Conservation (phyloP, 805 yeast species). For the Candida glaebosa region DNA sequence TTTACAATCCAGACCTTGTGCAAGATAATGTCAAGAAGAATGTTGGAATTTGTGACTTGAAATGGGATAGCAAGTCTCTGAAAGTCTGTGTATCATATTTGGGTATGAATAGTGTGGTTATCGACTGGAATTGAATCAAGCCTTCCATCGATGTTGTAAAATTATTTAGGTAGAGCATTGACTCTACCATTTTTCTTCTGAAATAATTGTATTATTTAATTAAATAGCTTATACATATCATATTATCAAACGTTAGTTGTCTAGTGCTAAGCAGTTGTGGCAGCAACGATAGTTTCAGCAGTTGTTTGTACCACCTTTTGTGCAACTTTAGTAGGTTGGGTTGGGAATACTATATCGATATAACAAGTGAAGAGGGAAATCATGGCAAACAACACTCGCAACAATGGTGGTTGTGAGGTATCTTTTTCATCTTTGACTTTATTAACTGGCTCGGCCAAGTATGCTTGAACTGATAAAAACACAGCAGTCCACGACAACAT, state of each 20-base stretch:
- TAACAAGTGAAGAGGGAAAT: constrained; percentile 52
- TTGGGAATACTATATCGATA: constrained; percentile 49
- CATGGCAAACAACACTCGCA: constrained; percentile 43
- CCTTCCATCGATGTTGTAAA: too few relatives aligned
- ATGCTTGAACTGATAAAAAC: constrained; percentile 47
- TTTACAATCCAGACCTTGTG: constrained; percentile 14
- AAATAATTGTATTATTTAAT: neutral
- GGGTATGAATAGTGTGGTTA: constrained; percentile 30
- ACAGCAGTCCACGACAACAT: constrained; percentile 55
- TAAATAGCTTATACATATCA: neutral
- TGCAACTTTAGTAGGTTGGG: constrained; percentile 27
- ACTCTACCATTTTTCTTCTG: neutral
- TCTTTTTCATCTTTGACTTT: constrained; percentile 23
- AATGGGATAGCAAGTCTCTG: constrained; percentile 30
- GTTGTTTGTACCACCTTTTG: constrained; percentile 19
- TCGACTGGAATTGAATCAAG: constrained; percentile 16
- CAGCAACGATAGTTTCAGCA: constrained; percentile 14
- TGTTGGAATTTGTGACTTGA: constrained; percentile 35
- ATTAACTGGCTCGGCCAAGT: constrained; percentile 41
- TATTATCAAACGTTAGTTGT: too few relatives aligned
- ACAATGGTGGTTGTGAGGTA: constrained; percentile 43
- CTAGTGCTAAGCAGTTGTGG: constrained; percentile 8
- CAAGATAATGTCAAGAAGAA: constrained; percentile 8
- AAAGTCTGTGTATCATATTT: constrained; percentile 30
- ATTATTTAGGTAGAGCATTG: neutral